Percentiles rank a stretch among this genome's conserved stretches.
Conservation (phyloP, 2,329 filamentous ascomycete species). For the Diaporthe aspalathi region DNA sequence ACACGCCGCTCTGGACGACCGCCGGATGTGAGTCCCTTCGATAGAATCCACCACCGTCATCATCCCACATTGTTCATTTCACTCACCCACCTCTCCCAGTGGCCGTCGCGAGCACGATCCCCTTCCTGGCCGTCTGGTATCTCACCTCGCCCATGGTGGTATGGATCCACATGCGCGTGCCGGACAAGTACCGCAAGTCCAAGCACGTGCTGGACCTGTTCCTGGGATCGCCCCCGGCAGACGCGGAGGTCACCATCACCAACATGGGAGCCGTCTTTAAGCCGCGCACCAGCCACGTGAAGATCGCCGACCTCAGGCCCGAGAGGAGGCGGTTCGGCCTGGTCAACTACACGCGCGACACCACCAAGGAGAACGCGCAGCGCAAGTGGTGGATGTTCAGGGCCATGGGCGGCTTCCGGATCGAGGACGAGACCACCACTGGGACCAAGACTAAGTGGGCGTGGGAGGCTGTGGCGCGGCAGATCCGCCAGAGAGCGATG, state of each 20-base stretch:
- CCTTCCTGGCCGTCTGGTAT: constrained; percentile 73
- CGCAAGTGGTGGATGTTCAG: constrained; percentile 53
- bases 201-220: constrained; percentile 66
- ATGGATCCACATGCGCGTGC: constrained; percentile 77
- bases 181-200: constrained; percentile 71
- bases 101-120: constrained; percentile 69
- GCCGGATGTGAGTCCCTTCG: constrained; percentile 51
- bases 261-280: constrained; percentile 68
- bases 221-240: constrained; percentile 57
- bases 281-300: constrained; percentile 56
- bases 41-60: rapidly evolving
- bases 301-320: constrained; percentile 50
- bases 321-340: constrained; percentile 49
- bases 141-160: constrained; percentile 78
- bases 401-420: constrained; percentile 51
- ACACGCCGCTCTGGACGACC: constrained; percentile 50
- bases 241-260: constrained; percentile 61
- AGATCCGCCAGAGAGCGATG: constrained; percentile 2
- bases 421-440: constrained; percentile 44
- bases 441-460: constrained; percentile 44
- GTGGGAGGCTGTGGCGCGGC: constrained; percentile 43
- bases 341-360: constrained; percentile 53
- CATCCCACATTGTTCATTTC: background rate
- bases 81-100: constrained; percentile 53
- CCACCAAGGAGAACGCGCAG: constrained; percentile 43